Evolutionary conservation across 1,139 yeast genomes (phyloP).

Genomic region (Suhomyces kunorum): DNA sequence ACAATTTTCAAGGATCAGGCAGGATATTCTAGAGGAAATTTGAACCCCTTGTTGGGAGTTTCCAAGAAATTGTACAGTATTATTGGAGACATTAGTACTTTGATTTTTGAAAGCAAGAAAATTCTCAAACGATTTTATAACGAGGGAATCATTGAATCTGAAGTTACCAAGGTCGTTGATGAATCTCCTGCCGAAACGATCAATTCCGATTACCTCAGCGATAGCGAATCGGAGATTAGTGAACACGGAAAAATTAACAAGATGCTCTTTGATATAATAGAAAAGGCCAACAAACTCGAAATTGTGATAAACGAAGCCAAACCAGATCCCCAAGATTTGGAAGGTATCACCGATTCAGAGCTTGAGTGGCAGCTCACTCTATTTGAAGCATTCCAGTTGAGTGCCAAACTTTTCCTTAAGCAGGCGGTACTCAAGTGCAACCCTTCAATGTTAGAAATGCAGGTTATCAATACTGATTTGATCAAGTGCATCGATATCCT

Average conservation of each 20-base stretch:
- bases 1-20: constrained; percentile 45
- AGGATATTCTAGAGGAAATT: constrained; percentile 37
- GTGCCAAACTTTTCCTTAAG: constrained; percentile 66
- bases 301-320: constrained; percentile 49
- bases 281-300: constrained; percentile 51
- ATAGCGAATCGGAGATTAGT: constrained; percentile 25
- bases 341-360: constrained; percentile 51
- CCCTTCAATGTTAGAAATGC: constrained; percentile 66
- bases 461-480: constrained; percentile 56
- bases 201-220: constrained; percentile 6
- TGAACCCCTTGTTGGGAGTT: constrained; percentile 73
- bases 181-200: constrained; percentile 9
- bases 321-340: constrained; percentile 56
- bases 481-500: constrained; percentile 60
- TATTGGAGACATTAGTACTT: constrained; percentile 67
- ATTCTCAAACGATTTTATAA: constrained; percentile 22
- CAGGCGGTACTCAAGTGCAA: constrained; percentile 63
- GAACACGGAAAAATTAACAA: constrained; percentile 29
- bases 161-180: constrained; percentile 8
- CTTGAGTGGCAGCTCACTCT: constrained; percentile 66
- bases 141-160: constrained; percentile 9
- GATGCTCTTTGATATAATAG: constrained; percentile 28
- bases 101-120: constrained; percentile 54
- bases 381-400: constrained; percentile 70
- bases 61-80: constrained; percentile 65